Evolutionary conservation across 805 yeast genomes (phyloP), one percentile per base, ranked within the genome.

Genomic region (Wickerhamiella nectarea): DNA sequence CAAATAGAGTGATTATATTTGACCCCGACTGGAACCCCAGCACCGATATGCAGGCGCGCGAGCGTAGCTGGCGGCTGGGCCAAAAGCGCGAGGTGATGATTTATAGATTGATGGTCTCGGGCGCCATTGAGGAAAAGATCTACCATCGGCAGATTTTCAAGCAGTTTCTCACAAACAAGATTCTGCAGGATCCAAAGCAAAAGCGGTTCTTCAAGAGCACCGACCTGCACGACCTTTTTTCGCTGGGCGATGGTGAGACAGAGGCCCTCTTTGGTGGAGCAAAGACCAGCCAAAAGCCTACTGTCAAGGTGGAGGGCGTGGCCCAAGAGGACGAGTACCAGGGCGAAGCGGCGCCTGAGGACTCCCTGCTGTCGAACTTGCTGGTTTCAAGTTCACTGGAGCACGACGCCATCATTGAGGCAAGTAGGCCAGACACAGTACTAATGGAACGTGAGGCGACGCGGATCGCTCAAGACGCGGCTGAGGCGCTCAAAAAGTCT

Each of bases 11-110:
- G 10, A 84, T 89, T 18, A 89, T 89, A 12, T 89, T 73, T 58
- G 98, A 89, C 56, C 98, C 98, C 0, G 97, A 91, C 61, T 89
- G 98, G 98, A 89, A 89, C 56, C 98, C 98, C 0, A 85, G 95
- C 1, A 91, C 97, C 0, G 98, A 89, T 64, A 71, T 87, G 47
- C 98, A 89, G 61, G 98, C 98, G 0, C 69, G 97, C 47, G 98
- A 89, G 59, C 65, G 98, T 39, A 96, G 97, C 0, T 91, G 97
- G 97, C 69, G 98, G 50, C 68, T 89, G 49, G 98, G 98, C 1
- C 98, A 89, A 60, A 87, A 81, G 57, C 76, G 78, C 46, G 95
- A 87, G 52, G 96, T 89, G 7, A 75, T 86, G 6, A 87, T 89
- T 28, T 91, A 89, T 54, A 65, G 98, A 46, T 66, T 91, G 35